Base-by-base conservation (phyloP, 1,284 basidiomycete species). In the Cryptococcus jaspeensis region DNA sequence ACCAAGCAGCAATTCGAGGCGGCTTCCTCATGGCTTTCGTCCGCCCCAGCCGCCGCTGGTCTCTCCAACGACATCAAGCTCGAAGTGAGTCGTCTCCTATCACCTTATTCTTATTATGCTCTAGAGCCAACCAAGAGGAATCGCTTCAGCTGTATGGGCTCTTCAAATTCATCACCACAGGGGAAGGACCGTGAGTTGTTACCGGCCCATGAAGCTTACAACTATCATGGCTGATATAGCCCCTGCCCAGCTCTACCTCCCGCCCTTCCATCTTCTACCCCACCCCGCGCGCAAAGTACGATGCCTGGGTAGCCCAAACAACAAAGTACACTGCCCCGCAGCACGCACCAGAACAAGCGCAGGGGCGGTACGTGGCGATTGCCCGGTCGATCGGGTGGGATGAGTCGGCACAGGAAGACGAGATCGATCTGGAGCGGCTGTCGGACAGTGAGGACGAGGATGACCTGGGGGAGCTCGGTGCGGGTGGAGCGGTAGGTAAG, bases 191-290 rank as follows among this genome's bases (percentile, higher is more conserved):
- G 69, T 71, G 48, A 57, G 72, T 65, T 36, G 20, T 7, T 16
- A n/a, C 37, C 12, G 41, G 25, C 20, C 18, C 38, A 2, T 15
- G 46, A 56, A 38, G 1, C 18, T 35, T 35, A 25, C 37, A 13
- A 5, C 36, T 6, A 11, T n/a, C 37, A n/a, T n/a, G n/a, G 25
- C 36, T 43, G 18, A 50, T 9, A 32, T 32, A n/a, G n/a, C 4
- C 42, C 18, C 15, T 3, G 25, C 20, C 0, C 70, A 81, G 13
- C 68, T 62, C n/a, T 85, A 89, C 20, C 7, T 70, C 84, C 3
- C 83, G 88, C 2, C 92, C 92, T 1, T 89, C 87, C 5, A 81
- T 94, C 32, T 90, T 93, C 67, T 89, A 90, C 61, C 83, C 88
- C 70, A 82, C 87, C 2, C 87, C 85, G 2, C 81, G 89, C 35